These are phyloP conservation scores for Botrytis pseudocinerea DNA, from an alignment of 2,329 filamentous ascomycete species.

Conservation along the genomic window DNA sequence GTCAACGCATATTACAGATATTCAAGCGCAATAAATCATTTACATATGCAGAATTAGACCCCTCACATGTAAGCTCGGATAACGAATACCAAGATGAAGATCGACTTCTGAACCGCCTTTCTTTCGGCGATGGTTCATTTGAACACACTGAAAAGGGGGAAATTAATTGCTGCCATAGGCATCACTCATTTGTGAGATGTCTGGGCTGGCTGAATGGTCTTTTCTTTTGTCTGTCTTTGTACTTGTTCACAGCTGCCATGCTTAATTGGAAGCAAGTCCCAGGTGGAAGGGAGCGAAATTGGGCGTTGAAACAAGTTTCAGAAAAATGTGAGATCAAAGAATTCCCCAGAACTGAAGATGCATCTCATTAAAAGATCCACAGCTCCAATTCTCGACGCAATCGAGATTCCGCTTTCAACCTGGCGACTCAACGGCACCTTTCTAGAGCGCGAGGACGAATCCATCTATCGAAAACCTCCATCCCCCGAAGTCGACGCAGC, in stretches of 20 bases:
- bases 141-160: background rate
- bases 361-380: background rate
- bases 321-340: background rate
- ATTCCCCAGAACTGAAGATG: background rate
- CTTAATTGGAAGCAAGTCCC: constrained; percentile 2
- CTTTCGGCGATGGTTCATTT: background rate
- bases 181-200: background rate
- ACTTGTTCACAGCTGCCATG: background rate
- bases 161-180: background rate
- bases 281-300: background rate
- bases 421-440: background rate
- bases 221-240: background rate
- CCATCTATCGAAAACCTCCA: background rate
- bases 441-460: background rate
- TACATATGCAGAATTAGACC: background rate
- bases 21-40: background rate
- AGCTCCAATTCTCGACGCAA: background rate
- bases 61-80: background rate
- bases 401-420: background rate
- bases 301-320: background rate
- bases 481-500: constrained; percentile 2
- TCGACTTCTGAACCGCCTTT: background rate
- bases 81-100: constrained; percentile 1
- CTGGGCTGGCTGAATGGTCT: background rate
- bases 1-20: background rate